phyloP scores from a whole-genome alignment of 306 rosid genomes.

The Fragaria ananassa region DNA sequence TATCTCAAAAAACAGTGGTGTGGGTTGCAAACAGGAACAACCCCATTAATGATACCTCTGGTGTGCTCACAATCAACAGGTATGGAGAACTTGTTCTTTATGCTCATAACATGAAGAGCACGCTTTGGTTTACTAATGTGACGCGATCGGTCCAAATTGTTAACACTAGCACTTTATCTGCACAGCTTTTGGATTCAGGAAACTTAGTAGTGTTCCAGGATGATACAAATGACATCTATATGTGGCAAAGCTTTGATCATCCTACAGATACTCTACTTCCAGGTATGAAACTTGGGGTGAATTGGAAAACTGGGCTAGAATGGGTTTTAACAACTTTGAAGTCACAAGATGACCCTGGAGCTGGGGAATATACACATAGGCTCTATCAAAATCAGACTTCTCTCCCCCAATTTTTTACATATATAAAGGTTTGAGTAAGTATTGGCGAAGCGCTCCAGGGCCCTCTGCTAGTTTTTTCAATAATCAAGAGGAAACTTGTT shows the following conservation, averaged over 20 bases:
- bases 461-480: background rate
- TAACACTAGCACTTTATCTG: background rate
- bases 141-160: background rate
- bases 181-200: constrained; percentile 23
- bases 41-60: constrained; percentile 30
- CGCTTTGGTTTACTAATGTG: background rate
- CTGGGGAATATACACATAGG: background rate
- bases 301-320: constrained; percentile 21
- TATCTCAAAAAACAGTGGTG: constrained; percentile 28
- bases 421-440: background rate
- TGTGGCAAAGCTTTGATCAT: constrained; percentile 47
- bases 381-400: background rate
- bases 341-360: background rate
- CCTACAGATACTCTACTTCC: constrained; percentile 23
- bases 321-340: background rate
- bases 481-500: background rate
- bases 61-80: constrained; percentile 10
- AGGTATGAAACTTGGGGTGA: constrained; percentile 7
- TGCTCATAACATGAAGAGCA: background rate
- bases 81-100: constrained; percentile 2
- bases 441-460: background rate
- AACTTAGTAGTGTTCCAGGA: constrained; percentile 4
- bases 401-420: too few species aligned
- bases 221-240: too few species aligned
- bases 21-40: constrained; percentile 59